Conservation (phyloP, 2,329 filamentous ascomycete species). For the Tympanopsis confertula region DNA sequence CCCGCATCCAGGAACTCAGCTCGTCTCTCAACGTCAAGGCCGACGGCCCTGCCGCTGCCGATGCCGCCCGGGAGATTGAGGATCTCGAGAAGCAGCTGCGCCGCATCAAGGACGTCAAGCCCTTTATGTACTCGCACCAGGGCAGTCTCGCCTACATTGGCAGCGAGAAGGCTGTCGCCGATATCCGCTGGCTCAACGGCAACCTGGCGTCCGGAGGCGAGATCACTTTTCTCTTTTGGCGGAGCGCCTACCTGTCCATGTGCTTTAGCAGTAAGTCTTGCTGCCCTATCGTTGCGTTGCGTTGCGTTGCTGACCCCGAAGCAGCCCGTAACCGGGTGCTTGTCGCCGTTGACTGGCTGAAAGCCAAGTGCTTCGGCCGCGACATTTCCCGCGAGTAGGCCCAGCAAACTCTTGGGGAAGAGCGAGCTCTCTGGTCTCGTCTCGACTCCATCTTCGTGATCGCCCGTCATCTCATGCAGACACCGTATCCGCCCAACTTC, state of each 20-base stretch:
- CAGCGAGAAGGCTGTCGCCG: slow-evolving; percentile 92
- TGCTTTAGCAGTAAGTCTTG: slow-evolving; percentile 89
- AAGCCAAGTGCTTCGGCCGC: slow-evolving; percentile 91
- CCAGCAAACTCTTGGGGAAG: too few species aligned
- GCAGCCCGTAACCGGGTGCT: slow-evolving; percentile 85
- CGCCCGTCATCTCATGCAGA: too few species aligned
- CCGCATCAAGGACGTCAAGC: slow-evolving; percentile 86
- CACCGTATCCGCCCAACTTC: too few species aligned
- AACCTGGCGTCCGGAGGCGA: slow-evolving; percentile 90
- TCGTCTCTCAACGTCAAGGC: slow-evolving; percentile 46
- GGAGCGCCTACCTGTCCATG: slow-evolving; percentile 96
- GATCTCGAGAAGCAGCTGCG: slow-evolving; percentile 74
- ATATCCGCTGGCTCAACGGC: slow-evolving; percentile 93
- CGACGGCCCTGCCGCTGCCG: slow-evolving; percentile 56
- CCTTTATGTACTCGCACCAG: slow-evolving; percentile 97
- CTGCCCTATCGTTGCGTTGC: slow-evolving; percentile 1
- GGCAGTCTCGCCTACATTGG: slow-evolving; percentile 95
- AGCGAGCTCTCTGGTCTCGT: too few species aligned
- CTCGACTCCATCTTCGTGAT: too few species aligned
- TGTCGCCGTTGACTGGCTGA: slow-evolving; percentile 88
- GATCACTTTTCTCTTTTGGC: slow-evolving; percentile 96
- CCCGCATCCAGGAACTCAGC: slow-evolving; percentile 60
- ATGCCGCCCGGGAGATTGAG: slow-evolving; percentile 66
- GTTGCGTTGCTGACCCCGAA: slow-evolving; percentile 2
- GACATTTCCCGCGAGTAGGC: slow-evolving; percentile 75